Evolutionary conservation across 352 stramenopile species (phyloP), one percentile per base, ranked within the genome.

Genomic region (Phytopythium chamaehyphon): DNA sequence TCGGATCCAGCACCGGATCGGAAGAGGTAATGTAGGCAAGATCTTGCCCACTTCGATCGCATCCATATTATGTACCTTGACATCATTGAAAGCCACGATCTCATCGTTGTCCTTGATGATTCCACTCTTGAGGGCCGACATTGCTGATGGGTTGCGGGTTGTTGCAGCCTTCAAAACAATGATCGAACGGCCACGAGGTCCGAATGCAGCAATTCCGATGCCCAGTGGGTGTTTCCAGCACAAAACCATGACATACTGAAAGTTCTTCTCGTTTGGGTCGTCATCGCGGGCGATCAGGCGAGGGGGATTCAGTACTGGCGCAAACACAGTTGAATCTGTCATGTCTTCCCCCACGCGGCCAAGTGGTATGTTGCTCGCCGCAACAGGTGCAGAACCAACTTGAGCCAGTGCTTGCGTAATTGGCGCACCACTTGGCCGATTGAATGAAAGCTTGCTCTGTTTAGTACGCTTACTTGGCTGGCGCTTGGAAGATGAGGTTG

Each of bases 241-340:
- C 28, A 90, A 45, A 11, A 87, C 39, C 59, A 93, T 79, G 31
- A 89, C 62, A 35, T 84, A 83, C 31, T 88, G 70, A 44, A 79
- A 75, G 8, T 71, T 47, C 42, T 61, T 51, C 22, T 73, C 65
- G 23, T 36, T 45, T 15, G 22, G 23, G 2, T 69, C 51, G 19
- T 52, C 54, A 40, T 44, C 40, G 3, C 58, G 47, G 42, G 12
- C 46, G 43, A 50, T 12, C 24, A 75, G 54, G 9, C 40, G 50
- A 10, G 47, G 38, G 1, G 67, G 62, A 21, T 66, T 63, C 46
- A 68, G 61, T 21, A 45, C 49, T 35, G 73, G 67, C 0, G 55
- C 24, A 36, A 83, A 83, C 23, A 78, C 64, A 22, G 56, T 59
- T 9, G 55, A 57, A n/a, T 76, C 51, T 11, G 71, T 51, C 8